Base-by-base conservation (phyloP, 2,329 filamentous ascomycete genomes). In the Bipolaris victoriae region DNA sequence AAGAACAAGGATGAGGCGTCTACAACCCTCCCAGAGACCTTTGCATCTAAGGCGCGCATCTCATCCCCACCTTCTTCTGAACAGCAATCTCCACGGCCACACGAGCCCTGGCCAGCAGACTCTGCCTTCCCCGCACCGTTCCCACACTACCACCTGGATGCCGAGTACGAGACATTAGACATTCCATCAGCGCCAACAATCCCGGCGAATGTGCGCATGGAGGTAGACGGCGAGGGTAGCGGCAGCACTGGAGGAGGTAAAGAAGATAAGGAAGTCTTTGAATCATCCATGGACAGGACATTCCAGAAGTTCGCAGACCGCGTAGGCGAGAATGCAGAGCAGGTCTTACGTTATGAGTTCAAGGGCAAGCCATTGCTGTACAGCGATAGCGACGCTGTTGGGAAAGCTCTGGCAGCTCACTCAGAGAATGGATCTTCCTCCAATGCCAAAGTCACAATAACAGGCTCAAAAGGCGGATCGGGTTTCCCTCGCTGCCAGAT, bases 131-230 rank as follows among this genome's bases (percentile, higher is more conserved):
- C 91, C 0, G 60, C 81, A 1, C 81, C 92, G 0, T 98, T 93
- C 77, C 89, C 91, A 0, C 79, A 84, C 29, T 90, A 89, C 71
- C 91, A 92, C 79, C 83, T 89, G 49, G 95, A 98, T 66, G 94
- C 94, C 49, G 94, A 97, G 71, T 96, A 91, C 78, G 95, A 99
- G 77, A 90, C 90, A 3, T 84, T 98, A 24, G 91, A 91, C 60
- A 74, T 77, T 16, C 71, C 87, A 64, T 77, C 77, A 9, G 77
- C 68, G 2, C 83, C 84, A 0, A 77, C 78, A 29, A 83, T 84
- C 41, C 82, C 79, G 3, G 72, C 78, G 35, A 80, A 80, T 39
- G 76, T 79, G 29, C 79, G 79, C 52, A 77, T 78, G 52, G 76
- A 77, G 43, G 70, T 79, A 20, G 75, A 74, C 26, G 66, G 66